A percentile compares a stretch with the other conserved stretches of the same genome.
Conservation (phyloP, 1,139 yeast genomes). For the Debaryomycetaceae sp. region DNA sequence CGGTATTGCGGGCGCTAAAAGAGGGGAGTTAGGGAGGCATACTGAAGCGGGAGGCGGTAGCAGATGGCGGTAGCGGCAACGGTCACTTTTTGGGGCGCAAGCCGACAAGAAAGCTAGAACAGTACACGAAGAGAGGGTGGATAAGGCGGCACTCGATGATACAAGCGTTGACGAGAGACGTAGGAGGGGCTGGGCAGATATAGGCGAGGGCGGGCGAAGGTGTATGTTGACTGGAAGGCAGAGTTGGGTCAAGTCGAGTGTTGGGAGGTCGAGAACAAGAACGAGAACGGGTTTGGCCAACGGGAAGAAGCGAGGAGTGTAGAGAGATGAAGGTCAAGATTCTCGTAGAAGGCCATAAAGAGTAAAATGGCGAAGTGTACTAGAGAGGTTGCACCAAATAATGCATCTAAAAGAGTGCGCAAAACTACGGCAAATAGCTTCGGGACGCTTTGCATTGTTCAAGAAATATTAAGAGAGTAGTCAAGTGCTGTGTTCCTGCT, state of each 20-base stretch:
- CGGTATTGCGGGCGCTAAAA: too few species aligned
- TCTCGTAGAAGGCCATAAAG: background rate
- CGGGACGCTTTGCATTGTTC: background rate
- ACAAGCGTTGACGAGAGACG: background rate
- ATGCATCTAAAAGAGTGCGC: background rate
- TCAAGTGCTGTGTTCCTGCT: too few species aligned
- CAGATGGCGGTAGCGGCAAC: background rate
- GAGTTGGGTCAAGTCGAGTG: too few species aligned
- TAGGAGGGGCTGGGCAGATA: background rate
- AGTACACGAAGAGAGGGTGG: background rate
- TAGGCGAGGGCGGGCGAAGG: background rate
- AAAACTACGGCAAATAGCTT: background rate
- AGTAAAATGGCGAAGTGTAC: background rate
- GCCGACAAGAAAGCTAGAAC: background rate
- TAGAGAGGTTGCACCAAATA: background rate
- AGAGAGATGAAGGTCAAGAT: too few species aligned
- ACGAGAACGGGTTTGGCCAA: too few species aligned
- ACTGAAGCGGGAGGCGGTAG: background rate
- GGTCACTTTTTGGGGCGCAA: background rate
- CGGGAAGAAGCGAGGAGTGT: too few species aligned
- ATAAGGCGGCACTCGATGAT: background rate
- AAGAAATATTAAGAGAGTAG: too few species aligned
- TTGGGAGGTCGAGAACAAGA: background rate
- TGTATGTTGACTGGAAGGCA: background rate
- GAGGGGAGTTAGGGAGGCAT: too few species aligned